Evolutionary conservation across 179 eudicot genomes (phyloP).

Genomic region (Pouteria campechiana): DNA sequence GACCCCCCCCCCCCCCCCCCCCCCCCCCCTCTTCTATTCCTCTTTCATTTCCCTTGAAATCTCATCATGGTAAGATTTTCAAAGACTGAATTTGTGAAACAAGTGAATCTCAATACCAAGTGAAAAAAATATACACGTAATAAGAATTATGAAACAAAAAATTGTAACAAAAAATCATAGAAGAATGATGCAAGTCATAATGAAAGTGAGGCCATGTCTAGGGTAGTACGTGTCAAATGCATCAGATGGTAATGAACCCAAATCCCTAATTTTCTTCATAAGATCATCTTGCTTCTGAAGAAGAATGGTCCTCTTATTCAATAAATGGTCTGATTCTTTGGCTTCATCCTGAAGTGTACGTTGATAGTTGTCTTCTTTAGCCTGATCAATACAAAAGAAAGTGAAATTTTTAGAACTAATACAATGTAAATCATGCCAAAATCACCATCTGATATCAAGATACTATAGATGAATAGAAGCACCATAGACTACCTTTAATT

Average conservation of each 20-base stretch:
- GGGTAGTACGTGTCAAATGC: slow-evolving; percentile 77
- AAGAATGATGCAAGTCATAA: background rate
- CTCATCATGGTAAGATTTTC: no score
- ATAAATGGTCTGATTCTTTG: slow-evolving; percentile 69
- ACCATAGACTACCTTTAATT: slow-evolving; percentile 43
- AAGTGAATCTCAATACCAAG: no score
- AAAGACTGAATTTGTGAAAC: no score
- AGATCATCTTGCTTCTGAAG: slow-evolving; percentile 84
- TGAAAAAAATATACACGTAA: background rate
- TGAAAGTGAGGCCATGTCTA: background rate
- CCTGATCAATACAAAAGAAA: no score
- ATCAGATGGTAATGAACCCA: slow-evolving; percentile 87
- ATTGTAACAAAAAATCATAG: background rate
- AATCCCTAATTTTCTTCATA: slow-evolving; percentile 88
- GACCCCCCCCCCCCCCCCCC: no score
- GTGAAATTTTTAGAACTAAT: no score
- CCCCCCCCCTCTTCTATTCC: no score
- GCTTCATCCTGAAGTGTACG: slow-evolving; percentile 65
- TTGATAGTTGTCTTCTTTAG: slow-evolving; percentile 49
- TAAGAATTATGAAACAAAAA: no score
- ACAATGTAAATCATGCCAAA: slow-evolving; percentile 8
- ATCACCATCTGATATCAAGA: slow-evolving; percentile 3
- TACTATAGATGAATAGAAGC: background rate
- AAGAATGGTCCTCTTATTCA: slow-evolving; percentile 66
- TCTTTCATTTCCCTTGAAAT: no score